phyloP scores from a whole-genome alignment of 441 rosid species.

The Melastoma candidum region DNA sequence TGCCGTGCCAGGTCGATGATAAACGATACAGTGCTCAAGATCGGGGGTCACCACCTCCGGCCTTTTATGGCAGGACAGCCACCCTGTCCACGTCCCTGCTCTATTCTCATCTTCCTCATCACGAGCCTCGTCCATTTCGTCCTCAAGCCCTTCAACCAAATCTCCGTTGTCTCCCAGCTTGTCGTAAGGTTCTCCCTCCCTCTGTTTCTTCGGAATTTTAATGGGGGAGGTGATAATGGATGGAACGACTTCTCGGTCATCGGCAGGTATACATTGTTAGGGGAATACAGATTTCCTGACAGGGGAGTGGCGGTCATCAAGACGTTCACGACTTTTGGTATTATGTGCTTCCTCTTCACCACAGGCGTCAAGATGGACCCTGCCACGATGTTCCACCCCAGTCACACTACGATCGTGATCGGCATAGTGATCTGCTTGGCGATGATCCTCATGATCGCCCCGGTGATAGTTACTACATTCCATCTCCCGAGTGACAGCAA shows the following conservation, averaged over 20 bases:
- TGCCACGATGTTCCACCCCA: constrained; percentile 20
- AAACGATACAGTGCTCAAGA: no score
- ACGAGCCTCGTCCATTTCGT: constrained; percentile 15
- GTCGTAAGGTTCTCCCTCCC: constrained; percentile 15
- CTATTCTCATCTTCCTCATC: constrained; percentile 10
- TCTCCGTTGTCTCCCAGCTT: constrained; percentile 21
- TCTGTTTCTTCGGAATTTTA: neutral
- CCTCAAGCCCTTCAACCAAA: constrained; percentile 24
- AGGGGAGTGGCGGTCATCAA: constrained; percentile 12
- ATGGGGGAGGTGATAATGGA: neutral
- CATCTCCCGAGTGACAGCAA: constrained; percentile 10
- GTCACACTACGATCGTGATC: constrained; percentile 16
- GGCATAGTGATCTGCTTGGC: constrained; percentile 16
- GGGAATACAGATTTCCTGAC: constrained; percentile 15
- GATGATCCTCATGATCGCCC: constrained; percentile 8
- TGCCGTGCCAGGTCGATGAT: no score
- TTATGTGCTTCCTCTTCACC: constrained; percentile 25
- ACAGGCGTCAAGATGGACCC: constrained; percentile 22
- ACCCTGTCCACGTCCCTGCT: no score
- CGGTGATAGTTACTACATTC: neutral
- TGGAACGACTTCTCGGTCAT: constrained; percentile 12
- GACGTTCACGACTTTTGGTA: constrained; percentile 20
- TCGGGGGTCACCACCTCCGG: no score
- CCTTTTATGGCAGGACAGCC: no score
- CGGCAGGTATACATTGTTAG: constrained; percentile 5